phyloP scores from a whole-genome alignment of 768 basidiomycete species.

The Pleurotus salmoneostramineus region DNA sequence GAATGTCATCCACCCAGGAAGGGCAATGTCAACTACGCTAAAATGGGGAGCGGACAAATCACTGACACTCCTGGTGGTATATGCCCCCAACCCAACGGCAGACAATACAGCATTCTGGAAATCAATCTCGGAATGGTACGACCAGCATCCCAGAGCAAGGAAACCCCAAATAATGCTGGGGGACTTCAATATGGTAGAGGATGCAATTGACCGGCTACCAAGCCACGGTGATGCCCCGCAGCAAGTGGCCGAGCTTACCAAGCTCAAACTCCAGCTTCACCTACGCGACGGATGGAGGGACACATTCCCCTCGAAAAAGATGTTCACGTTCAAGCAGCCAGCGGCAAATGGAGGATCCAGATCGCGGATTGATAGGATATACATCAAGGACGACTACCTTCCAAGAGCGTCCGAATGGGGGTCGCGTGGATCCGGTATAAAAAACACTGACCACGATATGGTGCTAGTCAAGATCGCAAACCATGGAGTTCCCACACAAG shows the following conservation, averaged over 20 bases:
- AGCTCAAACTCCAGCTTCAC: slow-evolving; percentile 14
- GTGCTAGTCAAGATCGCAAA: slow-evolving; percentile 15
- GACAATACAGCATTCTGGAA: slow-evolving; percentile 28
- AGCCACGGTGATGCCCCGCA: slow-evolving; percentile 22
- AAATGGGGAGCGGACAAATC: slow-evolving; percentile 14
- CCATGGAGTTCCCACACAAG: slow-evolving; percentile 20
- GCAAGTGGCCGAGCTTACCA: slow-evolving; percentile 11
- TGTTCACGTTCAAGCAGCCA: slow-evolving; percentile 23
- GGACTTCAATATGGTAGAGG: slow-evolving; percentile 40
- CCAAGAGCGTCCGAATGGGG: slow-evolving; percentile 19
- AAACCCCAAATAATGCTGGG: slow-evolving; percentile 31
- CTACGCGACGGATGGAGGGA: slow-evolving; percentile 30
- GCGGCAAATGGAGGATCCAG: not conserved
- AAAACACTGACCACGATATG: slow-evolving; percentile 27
- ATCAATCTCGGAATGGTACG: slow-evolving; percentile 10
- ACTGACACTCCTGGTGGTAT: slow-evolving; percentile 26
- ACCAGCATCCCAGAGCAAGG: not conserved
- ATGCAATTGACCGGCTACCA: slow-evolving; percentile 32
- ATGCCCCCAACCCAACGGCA: slow-evolving; percentile 25
- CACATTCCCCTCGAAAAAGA: slow-evolving; percentile 13
- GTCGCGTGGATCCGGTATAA: slow-evolving; percentile 15
- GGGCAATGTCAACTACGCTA: slow-evolving; percentile 17
- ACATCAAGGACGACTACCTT: slow-evolving; percentile 14
- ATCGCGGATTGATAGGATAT: slow-evolving; percentile 33
- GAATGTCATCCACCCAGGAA: slow-evolving; percentile 18